Base-by-base conservation (phyloP, 495 filamentous ascomycete genomes). In the Aspergillus sclerotiicarbonarius region DNA sequence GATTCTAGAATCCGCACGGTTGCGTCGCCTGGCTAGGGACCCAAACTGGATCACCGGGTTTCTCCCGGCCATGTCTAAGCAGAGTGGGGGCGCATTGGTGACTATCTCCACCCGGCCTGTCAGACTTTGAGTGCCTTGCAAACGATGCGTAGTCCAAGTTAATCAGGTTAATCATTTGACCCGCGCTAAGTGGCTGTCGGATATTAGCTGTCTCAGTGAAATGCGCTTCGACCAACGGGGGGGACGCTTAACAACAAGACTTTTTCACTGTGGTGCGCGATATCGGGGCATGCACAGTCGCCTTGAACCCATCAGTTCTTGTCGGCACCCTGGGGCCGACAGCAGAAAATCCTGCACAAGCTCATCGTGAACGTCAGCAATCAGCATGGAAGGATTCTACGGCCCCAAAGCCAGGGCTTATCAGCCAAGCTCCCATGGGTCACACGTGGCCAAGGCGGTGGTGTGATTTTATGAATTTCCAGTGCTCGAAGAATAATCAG, bases 1-100 rank as follows among this genome's bases (percentile, higher is more conserved):
- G 12, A 50, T 50, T 50, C 47, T 50, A 50, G 47, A 50, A 50
- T 30, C 6, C n/a, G 21, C 46, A 49, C 21, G 5, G 13, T 25
- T 25, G 25, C 25, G 44, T 21, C 8, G 13, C 25, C 18, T 21
- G 3, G 44, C 16, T 21, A 12, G 44, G 18, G 18, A 46, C 10
- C 16, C 1, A 12, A 8, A 20, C 8, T 20, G 6, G 18, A 20
- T 18, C 18, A 21, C 6, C 19, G 8, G 8, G 44, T 21, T 8
- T 46, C 19, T n/a, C 16, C 44, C 21, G n/a, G 20, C 21, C 46
- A 31, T 15, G 46, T 31, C 15, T n/a, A 50, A 25, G 21, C 21
- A 16, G 47, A 7, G 37, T 41, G 37, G 37, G 37, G 37, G 37
- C 37, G 37, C 37, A 41, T 41, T 41, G 25, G 25, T 5, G 37